Conservation (phyloP, 257 asterid genomes). For the Solanum medicagineum region DNA sequence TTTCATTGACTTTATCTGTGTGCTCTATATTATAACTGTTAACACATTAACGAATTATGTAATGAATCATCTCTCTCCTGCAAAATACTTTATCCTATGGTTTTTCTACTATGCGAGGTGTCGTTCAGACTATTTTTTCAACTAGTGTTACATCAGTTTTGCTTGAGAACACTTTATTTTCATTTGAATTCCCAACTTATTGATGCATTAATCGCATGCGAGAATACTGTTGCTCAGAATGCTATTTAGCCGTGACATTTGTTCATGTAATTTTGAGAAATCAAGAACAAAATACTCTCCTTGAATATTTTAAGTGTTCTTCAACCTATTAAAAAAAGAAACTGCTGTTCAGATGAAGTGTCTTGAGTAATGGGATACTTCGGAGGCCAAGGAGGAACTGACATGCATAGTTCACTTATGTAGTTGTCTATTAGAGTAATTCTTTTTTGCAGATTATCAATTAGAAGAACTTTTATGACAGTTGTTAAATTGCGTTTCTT, state of each 20-base stretch:
- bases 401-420: background rate
- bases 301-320: background rate
- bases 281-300: background rate
- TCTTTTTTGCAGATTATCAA: background rate
- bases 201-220: background rate
- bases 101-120: background rate
- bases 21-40: background rate
- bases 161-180: background rate
- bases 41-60: background rate
- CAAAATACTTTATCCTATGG: background rate
- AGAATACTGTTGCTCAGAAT: background rate
- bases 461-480: background rate
- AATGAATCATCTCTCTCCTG: background rate
- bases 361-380: background rate
- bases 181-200: background rate
- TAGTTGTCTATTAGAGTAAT: background rate
- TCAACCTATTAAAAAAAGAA: background rate
- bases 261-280: background rate
- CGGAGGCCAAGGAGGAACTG: background rate
- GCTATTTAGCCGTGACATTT: background rate
- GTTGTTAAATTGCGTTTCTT: conserved; percentile 7
- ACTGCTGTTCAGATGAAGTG: background rate
- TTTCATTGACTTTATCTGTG: background rate
- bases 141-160: background rate
- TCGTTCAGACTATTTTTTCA: background rate